Percentiles rank a stretch among this genome's conserved stretches.
These are phyloP conservation scores for Beauveria rudraprayagi DNA, from an alignment of 2,329 filamentous ascomycete species.

Conservation along the genomic window DNA sequence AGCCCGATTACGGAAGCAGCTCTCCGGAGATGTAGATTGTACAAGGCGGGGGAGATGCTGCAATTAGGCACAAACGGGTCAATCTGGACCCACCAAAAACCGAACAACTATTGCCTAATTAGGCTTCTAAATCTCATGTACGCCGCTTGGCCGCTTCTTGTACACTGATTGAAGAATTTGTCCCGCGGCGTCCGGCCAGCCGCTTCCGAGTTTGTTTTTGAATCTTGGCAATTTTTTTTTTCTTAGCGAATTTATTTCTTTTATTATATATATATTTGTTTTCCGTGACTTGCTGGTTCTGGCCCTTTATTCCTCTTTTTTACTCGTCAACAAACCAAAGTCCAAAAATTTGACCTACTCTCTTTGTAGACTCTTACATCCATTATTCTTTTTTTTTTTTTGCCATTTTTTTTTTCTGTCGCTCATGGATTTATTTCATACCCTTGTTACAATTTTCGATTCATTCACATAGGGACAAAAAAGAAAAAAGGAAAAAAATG, in stretches of 20 bases:
- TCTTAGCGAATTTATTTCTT: not conserved
- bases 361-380: too few species aligned
- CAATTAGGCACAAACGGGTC: not conserved
- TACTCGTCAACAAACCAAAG: not conserved
- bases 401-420: not conserved
- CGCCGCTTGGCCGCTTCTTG: not conserved
- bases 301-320: not conserved
- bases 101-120: slow-evolving; percentile 1
- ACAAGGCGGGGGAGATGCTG: not conserved
- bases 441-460: not conserved
- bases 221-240: not conserved
- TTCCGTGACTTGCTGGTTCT: not conserved
- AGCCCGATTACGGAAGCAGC: not conserved
- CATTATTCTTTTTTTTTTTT: too few species aligned
- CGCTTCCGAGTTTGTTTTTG: not conserved
- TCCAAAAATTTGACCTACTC: too few species aligned
- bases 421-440: not conserved
- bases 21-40: not conserved
- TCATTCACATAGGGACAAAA: too few species aligned
- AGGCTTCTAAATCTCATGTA: slow-evolving; percentile 8
- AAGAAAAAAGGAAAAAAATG: not conserved
- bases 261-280: not conserved
- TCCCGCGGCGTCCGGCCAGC: not conserved
- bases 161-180: not conserved
- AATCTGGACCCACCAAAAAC: not conserved